Base-by-base conservation (phyloP, 352 stramenopile species). In the Pythium myriotylum region DNA sequence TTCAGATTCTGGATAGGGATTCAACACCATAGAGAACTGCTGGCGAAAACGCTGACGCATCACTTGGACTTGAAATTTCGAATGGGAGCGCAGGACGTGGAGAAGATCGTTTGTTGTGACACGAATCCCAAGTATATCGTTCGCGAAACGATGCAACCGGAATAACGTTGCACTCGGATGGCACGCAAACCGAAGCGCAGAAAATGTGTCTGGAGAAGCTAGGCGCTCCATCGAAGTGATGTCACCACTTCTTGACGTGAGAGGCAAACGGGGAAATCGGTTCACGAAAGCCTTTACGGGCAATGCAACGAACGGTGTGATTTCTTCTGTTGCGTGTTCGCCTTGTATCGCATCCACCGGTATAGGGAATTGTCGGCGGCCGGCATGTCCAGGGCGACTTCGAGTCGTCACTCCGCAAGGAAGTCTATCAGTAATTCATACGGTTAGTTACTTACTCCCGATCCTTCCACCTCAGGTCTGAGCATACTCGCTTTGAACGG, bases 401-500 rank as follows among this genome's bases (percentile, higher is more conserved):
- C 78, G 61, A 26, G 57, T 57, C 24, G 73, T 80, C 17, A 81
- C 60, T 29, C 82, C 82, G 54, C 77, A 78, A 9, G 78, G 79
- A 24, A 92, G 65, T 14, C 82, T 92, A 52, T 19, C 40, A 39
- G 29, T 17, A 72, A 35, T 20, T 2, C 2, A 35, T 45, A 19
- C 10, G 17, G 16, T 46, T 16, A 42, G 42, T n/a, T n/a, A 35
- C 29, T 5, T 10, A 35, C 5, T 35, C 29, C 10, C 29, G 29
- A 35, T 5, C 29, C 29, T 27, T 26, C 10, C 48, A 43, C 32
- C 9, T 14, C 8, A 40, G 24, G 13, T 9, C 2, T 42, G 14
- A 16, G 79, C 82, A 62, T 80, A 92, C 83, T 81, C 70, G 2
- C 67, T 42, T 47, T 90, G 83, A 45, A 92, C 67, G 20, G 77